Evolutionary conservation across 371 early-diverging fungal species (phyloP).

Genomic region (Mucor irregularis): DNA sequence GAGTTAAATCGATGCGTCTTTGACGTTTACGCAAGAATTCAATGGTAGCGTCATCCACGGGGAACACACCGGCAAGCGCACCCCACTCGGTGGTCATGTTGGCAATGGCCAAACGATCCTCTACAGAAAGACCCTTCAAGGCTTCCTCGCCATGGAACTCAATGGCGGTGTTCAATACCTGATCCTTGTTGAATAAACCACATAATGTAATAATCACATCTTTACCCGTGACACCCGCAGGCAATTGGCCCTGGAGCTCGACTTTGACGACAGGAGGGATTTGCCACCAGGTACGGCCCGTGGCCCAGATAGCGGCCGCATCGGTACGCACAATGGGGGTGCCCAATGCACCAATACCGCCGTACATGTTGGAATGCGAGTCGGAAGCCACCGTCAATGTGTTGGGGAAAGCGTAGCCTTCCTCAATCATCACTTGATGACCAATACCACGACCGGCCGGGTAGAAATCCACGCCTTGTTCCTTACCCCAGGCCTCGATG

Average conservation of each 20-base stretch:
- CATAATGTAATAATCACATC: slow-evolving; percentile 95
- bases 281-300: slow-evolving; percentile 97
- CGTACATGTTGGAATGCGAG: slow-evolving; percentile 98
- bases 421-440: slow-evolving; percentile 95
- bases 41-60: slow-evolving; percentile 80
- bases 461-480: slow-evolving; percentile 89
- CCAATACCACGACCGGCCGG: slow-evolving; percentile 97
- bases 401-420: slow-evolving; percentile 92
- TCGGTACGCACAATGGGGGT: slow-evolving; percentile 97
- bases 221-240: slow-evolving; percentile 89
- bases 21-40: slow-evolving; percentile 73
- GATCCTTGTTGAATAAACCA: slow-evolving; percentile 80
- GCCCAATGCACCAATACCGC: slow-evolving; percentile 91
- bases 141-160: slow-evolving; percentile 86
- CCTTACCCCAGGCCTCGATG: slow-evolving; percentile 81
- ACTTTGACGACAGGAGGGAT: slow-evolving; percentile 92
- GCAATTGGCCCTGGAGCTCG: slow-evolving; percentile 70
- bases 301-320: slow-evolving; percentile 97
- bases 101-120: slow-evolving; percentile 92
- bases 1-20: slow-evolving; percentile 54
- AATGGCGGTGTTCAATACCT: slow-evolving; percentile 93
- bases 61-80: slow-evolving; percentile 94
- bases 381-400: slow-evolving; percentile 95
- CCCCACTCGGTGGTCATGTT: slow-evolving; percentile 99
- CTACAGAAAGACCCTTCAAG: slow-evolving; percentile 67